Evolutionary conservation across 164 flowering plant species (phyloP).

Genomic region (Nelumbo lutea): DNA sequence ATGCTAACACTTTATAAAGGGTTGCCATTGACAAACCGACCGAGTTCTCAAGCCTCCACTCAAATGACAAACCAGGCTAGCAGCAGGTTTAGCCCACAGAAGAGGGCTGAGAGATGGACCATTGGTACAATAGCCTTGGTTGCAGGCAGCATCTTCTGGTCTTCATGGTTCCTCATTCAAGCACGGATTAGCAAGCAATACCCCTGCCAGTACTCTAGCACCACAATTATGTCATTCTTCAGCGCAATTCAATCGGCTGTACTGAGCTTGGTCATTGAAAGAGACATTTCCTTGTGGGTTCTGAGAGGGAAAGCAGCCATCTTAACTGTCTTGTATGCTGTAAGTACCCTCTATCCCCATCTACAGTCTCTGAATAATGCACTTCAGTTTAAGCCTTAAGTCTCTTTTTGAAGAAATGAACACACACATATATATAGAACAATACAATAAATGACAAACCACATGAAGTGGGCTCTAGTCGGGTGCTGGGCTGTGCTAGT

Average conservation of each 20-base stretch:
- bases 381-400: too few relatives aligned
- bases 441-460: too few relatives aligned
- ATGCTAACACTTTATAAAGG: constrained; percentile 67
- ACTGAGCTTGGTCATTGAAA: constrained; percentile 30
- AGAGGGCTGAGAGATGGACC: constrained; percentile 38
- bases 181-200: constrained; percentile 44
- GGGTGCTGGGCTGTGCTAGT: too few relatives aligned
- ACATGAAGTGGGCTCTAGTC: too few relatives aligned
- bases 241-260: constrained; percentile 59
- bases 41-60: constrained; percentile 14
- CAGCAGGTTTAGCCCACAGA: constrained; percentile 3
- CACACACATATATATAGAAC: too few relatives aligned
- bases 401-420: too few relatives aligned
- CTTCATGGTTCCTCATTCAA: constrained; percentile 83
- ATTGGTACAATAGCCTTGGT: constrained; percentile 47
- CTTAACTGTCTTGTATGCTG: constrained; percentile 50
- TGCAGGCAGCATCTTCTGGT: constrained; percentile 57
- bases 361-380: too few relatives aligned
- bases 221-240: constrained; percentile 55
- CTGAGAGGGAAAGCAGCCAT: constrained; percentile 48
- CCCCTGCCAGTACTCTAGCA: constrained; percentile 69
- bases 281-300: constrained; percentile 49
- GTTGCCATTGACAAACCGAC: constrained; percentile 30
- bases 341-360: constrained; percentile 27
- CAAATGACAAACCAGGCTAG: background rate